phyloP scores from a whole-genome alignment of 1,284 basidiomycete genomes.

The Ganoderma meredithae region DNA sequence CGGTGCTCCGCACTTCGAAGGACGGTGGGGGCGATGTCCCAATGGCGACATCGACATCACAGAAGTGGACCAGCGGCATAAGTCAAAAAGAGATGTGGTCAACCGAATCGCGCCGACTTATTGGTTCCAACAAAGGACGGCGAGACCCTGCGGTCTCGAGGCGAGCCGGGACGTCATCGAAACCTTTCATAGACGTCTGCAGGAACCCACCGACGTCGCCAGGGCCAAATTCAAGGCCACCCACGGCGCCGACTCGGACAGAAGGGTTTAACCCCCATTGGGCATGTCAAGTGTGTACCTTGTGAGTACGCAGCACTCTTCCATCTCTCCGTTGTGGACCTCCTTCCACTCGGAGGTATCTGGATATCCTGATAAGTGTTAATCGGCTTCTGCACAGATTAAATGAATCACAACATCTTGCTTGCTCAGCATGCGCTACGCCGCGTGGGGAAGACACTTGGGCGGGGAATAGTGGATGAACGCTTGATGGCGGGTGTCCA shows the following conservation, averaged over 20 bases:
- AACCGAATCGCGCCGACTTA: constrained; percentile 53
- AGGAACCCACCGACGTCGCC: background rate
- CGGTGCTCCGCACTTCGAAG: background rate
- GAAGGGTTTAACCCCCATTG: constrained; percentile 41
- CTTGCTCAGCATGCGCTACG: constrained; percentile 59
- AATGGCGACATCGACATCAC: constrained; percentile 13
- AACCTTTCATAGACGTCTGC: background rate
- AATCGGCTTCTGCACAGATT: constrained; percentile 42
- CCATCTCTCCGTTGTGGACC: background rate
- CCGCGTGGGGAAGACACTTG: constrained; percentile 41
- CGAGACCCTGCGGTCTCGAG: constrained; percentile 23
- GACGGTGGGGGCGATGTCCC: no score
- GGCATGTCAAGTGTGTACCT: constrained; percentile 61
- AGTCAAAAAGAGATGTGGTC: constrained; percentile 56
- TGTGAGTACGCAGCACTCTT: constrained; percentile 48
- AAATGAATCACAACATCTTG: constrained; percentile 55
- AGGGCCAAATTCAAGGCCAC: background rate
- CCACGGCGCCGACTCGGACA: background rate
- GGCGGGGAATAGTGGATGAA: constrained; percentile 24
- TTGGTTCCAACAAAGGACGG: constrained; percentile 23
- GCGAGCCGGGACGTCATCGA: background rate
- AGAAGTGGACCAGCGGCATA: constrained; percentile 43
- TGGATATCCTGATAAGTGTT: background rate
- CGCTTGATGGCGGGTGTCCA: background rate
- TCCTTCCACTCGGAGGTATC: background rate